These are phyloP conservation scores for Trichoderma oligosporum DNA, from an alignment of 2,329 filamentous ascomycete genomes.

Conservation along the genomic window DNA sequence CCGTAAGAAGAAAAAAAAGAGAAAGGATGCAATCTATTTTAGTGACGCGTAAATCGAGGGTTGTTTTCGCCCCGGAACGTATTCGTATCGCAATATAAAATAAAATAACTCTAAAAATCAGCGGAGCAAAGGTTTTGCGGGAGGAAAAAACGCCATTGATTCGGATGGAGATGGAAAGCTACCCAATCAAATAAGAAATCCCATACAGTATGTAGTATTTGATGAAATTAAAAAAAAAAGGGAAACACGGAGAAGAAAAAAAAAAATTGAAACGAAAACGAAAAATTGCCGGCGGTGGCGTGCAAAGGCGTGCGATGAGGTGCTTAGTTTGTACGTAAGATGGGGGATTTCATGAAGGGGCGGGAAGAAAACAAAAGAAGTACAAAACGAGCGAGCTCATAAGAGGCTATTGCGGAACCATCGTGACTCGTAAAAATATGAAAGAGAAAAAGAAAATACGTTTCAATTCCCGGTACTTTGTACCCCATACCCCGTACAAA, in stretches of 20 bases:
- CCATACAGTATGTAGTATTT: too few species aligned
- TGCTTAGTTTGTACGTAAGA: slow-evolving; percentile 22
- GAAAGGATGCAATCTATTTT: too few species aligned
- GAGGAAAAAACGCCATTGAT: background rate
- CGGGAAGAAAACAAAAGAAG: too few species aligned
- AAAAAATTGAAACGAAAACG: background rate
- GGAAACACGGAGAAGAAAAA: background rate
- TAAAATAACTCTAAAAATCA: too few species aligned
- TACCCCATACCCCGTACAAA: too few species aligned
- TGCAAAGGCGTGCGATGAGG: slow-evolving; percentile 21
- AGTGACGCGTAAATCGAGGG: too few species aligned
- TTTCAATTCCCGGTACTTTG: background rate
- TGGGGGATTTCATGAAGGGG: background rate
- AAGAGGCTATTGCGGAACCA: slow-evolving; percentile 8
- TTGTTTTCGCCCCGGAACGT: background rate
- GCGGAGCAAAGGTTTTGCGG: background rate
- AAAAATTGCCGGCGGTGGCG: slow-evolving; percentile 12
- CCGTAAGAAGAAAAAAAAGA: background rate
- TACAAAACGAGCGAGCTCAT: too few species aligned
- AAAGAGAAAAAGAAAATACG: too few species aligned
- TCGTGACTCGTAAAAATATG: slow-evolving; percentile 21
- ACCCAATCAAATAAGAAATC: too few species aligned
- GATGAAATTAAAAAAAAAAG: background rate
- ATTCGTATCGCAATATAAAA: background rate
- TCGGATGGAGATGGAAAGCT: background rate